phyloP scores from a whole-genome alignment of 2,329 filamentous ascomycete genomes.

The Colletotrichum costaricense region DNA sequence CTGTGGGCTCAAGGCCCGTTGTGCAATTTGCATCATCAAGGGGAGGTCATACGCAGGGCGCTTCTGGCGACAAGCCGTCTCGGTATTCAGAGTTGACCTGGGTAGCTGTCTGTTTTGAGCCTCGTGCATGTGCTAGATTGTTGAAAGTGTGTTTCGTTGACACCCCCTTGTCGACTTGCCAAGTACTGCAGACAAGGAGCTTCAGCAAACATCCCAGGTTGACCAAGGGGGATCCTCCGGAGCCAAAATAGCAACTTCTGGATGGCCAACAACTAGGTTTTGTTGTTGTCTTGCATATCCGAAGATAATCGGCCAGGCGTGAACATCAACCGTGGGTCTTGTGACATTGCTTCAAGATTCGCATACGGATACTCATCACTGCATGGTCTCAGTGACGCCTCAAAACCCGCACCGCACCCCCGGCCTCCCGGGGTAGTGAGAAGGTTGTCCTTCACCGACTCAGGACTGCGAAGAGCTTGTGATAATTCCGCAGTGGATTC shows the following conservation, averaged over 20 bases:
- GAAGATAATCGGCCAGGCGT: neutral
- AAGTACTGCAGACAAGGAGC: neutral
- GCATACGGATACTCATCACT: neutral
- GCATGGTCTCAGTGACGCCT: neutral
- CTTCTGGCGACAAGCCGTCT: constrained; percentile 16
- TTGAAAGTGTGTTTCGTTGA: constrained; percentile 14
- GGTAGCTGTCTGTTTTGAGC: constrained; percentile 24
- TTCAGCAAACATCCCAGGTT: neutral
- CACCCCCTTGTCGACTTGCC: constrained; percentile 7
- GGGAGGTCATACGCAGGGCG: neutral
- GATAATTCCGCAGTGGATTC: constrained; percentile 11
- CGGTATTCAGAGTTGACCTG: constrained; percentile 5
- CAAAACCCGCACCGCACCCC: constrained; percentile 13
- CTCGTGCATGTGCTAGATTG: constrained; percentile 25
- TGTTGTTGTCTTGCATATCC: neutral
- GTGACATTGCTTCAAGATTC: neutral
- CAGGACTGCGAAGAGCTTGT: neutral
- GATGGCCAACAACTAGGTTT: neutral
- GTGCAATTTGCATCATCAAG: constrained; percentile 6
- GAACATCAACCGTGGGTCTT: neutral
- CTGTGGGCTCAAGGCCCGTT: neutral
- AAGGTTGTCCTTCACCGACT: constrained; percentile 6
- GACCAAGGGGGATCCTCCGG: neutral
- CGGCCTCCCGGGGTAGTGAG: constrained; percentile 6
- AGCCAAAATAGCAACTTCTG: constrained; percentile 8